These are phyloP conservation scores for Fraxinus albicans DNA, from an alignment of 305 asterid species.

Conservation along the genomic window DNA sequence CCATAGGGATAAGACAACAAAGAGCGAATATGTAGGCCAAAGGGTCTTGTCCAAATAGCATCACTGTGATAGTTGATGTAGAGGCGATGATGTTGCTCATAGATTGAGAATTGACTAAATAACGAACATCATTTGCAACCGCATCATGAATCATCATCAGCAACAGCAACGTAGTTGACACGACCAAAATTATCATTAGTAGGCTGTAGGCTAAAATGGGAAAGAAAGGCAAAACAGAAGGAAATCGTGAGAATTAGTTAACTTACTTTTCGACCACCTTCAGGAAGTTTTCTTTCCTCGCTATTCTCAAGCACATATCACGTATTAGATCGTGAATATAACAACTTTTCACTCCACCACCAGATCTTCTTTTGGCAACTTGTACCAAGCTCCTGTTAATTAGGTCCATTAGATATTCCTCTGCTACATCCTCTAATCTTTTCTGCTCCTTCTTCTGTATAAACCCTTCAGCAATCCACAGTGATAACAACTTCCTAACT, in stretches of 20 bases:
- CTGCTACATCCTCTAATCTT: neutral
- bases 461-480: conserved; percentile 25
- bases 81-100: neutral
- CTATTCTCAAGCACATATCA: conserved; percentile 8
- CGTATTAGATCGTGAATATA: conserved; percentile 9
- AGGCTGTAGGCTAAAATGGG: neutral
- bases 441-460: neutral
- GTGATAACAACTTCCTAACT: conserved; percentile 5
- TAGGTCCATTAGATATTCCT: conserved; percentile 15
- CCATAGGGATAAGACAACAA: neutral
- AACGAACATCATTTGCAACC: neutral
- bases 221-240: neutral
- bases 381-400: conserved; percentile 13
- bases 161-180: neutral
- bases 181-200: neutral
- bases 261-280: neutral
- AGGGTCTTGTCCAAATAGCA: neutral
- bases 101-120: neutral
- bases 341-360: neutral
- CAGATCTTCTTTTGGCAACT: neutral
- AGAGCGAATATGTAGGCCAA: neutral
- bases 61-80: neutral
- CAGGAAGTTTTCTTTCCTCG: conserved; percentile 13
- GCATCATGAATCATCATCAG: neutral
- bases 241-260: neutral